These are phyloP conservation scores for Jackrogersella minutella DNA, from an alignment of 495 filamentous ascomycete genomes.

Conservation along the genomic window DNA sequence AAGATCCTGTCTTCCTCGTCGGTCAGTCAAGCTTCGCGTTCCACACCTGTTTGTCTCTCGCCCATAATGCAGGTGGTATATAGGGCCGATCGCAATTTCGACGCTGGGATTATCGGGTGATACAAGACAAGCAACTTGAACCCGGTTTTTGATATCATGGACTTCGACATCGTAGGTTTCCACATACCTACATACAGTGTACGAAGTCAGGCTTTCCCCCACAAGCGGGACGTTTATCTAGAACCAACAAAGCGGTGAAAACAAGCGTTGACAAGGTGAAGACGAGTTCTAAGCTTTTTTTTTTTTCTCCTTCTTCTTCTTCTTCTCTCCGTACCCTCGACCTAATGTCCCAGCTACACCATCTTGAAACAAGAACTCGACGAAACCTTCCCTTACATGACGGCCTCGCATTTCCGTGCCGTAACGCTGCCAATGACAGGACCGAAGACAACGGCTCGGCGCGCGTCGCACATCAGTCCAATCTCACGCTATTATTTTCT, in stretches of 20 bases:
- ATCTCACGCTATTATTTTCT: constrained; percentile 54
- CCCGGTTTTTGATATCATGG: neutral
- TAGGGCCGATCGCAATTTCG: constrained; percentile 35
- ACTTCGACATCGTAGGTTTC: neutral
- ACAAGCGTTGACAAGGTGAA: neutral
- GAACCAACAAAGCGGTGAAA: neutral
- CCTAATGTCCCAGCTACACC: constrained; percentile 56
- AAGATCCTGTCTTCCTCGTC: neutral
- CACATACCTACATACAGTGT: constrained; percentile 8
- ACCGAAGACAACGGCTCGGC: constrained; percentile 56
- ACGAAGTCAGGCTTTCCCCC: neutral
- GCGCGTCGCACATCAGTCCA: constrained; percentile 52
- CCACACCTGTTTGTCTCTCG: constrained; percentile 10
- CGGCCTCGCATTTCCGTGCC: constrained; percentile 36
- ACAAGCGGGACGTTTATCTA: neutral
- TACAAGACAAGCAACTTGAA: constrained; percentile 25
- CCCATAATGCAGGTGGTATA: neutral
- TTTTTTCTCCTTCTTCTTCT: neutral
- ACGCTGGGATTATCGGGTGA: constrained; percentile 1
- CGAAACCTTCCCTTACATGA: constrained; percentile 53
- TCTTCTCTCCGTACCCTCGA: constrained; percentile 46
- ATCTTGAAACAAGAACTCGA: constrained; percentile 56
- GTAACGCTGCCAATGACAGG: neutral
- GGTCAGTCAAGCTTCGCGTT: neutral
- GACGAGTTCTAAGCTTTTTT: neutral